Percentiles rank a stretch among this genome's conserved stretches.
Evolutionary conservation across 2,329 filamentous ascomycete species (phyloP).

Genomic region (Phialophora verrucosa): DNA sequence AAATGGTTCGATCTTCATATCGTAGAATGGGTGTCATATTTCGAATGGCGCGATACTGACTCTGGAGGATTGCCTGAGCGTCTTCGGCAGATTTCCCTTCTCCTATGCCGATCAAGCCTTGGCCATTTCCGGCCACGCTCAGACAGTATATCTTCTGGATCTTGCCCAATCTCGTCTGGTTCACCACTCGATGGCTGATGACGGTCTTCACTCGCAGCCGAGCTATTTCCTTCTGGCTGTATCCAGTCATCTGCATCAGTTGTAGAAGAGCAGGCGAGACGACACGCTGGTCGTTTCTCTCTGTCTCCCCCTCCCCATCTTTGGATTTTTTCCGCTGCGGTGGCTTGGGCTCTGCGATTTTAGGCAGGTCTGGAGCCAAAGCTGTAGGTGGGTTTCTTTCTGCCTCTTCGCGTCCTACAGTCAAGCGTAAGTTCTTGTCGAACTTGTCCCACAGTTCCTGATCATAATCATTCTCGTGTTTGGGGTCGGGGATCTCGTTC

Average conservation of each 20-base stretch:
- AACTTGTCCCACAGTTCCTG: conserved; percentile 34
- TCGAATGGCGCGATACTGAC: conserved; percentile 78
- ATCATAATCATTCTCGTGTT: conserved; percentile 43
- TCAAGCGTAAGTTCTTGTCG: conserved; percentile 52
- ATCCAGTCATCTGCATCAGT: conserved; percentile 64
- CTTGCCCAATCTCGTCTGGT: conserved; percentile 97
- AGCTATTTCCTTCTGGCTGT: conserved; percentile 54
- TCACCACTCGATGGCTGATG: conserved; percentile 75
- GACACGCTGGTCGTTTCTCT: conserved; percentile 19
- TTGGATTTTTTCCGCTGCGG: conserved; percentile 41
- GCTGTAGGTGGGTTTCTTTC: conserved; percentile 57
- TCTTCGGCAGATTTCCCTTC: conserved; percentile 84
- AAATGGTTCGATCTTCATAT: conserved; percentile 93
- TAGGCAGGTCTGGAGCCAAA: conserved; percentile 59
- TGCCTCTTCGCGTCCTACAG: conserved; percentile 56
- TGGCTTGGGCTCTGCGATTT: conserved; percentile 46
- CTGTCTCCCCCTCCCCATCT: conserved; percentile 39
- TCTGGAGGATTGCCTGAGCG: conserved; percentile 71
- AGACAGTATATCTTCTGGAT: conserved; percentile 77
- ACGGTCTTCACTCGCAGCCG: conserved; percentile 72
- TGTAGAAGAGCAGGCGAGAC: conserved; percentile 49
- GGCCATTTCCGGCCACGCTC: conserved; percentile 82
- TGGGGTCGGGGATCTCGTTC: conserved; percentile 30
- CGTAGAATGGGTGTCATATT: conserved; percentile 92
- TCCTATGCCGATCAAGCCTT: conserved; percentile 85